phyloP scores from a whole-genome alignment of 345 rosid species.

The Pistacia integerrima region DNA sequence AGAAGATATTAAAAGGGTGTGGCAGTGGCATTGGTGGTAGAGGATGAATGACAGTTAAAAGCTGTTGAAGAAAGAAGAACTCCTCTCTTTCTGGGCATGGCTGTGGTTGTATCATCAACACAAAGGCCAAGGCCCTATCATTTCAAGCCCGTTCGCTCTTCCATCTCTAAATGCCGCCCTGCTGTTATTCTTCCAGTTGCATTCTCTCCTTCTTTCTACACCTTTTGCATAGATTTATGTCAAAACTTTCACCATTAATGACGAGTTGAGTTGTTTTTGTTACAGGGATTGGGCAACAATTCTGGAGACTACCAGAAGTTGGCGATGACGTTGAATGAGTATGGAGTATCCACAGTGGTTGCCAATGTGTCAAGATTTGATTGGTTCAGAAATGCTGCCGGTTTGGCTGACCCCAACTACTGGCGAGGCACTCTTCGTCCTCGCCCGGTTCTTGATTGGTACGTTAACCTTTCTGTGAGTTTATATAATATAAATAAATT shows the following conservation, averaged over 20 bases:
- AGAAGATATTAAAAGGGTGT: neutral
- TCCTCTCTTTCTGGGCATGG: conserved; percentile 31
- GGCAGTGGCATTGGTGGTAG: neutral
- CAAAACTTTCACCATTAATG: neutral
- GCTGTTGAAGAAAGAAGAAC: neutral
- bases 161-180: conserved; percentile 51
- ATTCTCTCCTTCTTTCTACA: conserved; percentile 13
- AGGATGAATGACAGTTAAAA: neutral
- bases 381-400: conserved; percentile 94
- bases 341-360: conserved; percentile 67
- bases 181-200: conserved; percentile 87
- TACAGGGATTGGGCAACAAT: conserved; percentile 91
- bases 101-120: conserved; percentile 45
- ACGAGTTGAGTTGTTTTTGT: neutral
- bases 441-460: conserved; percentile 97
- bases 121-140: conserved; percentile 24
- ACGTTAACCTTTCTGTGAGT: neutral
- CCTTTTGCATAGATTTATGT: neutral
- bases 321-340: conserved; percentile 52
- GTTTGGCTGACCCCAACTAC: conserved; percentile 79
- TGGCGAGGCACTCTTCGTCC: conserved; percentile 92
- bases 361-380: conserved; percentile 80
- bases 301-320: conserved; percentile 74
- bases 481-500: neutral
- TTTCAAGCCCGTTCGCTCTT: conserved; percentile 30